A percentile compares a stretch with the other conserved stretches of the same genome.
These are phyloP conservation scores for Hypoxylon crocopeplum DNA, from an alignment of 495 filamentous ascomycete genomes.

Conservation along the genomic window DNA sequence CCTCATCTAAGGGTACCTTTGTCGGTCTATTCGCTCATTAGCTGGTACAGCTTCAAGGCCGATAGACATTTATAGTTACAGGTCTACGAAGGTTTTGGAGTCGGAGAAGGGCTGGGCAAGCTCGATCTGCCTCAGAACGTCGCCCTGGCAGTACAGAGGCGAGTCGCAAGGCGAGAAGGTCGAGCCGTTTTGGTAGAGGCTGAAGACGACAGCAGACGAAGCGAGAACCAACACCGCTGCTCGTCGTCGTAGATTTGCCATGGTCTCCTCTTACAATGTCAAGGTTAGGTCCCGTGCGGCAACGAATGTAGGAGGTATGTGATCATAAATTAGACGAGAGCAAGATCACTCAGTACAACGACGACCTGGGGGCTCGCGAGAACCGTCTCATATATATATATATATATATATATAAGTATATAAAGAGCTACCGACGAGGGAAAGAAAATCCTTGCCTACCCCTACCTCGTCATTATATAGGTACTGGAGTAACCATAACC, in stretches of 20 bases:
- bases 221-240: conserved; percentile 36
- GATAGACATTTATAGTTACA: conserved; percentile 44
- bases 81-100: conserved; percentile 61
- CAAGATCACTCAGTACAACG: not conserved
- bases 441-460: not conserved
- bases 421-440: too few species aligned
- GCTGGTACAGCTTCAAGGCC: not conserved
- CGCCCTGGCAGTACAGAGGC: conserved; percentile 57
- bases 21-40: conserved; percentile 49
- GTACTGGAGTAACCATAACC: not conserved
- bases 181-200: conserved; percentile 55
- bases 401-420: too few species aligned
- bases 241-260: conserved; percentile 18
- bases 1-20: conserved; percentile 50
- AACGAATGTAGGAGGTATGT: not conserved
- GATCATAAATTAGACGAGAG: not conserved
- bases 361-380: too few species aligned
- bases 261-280: conserved; percentile 12
- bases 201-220: conserved; percentile 30
- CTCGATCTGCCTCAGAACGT: conserved; percentile 55
- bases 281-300: not conserved
- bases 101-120: conserved; percentile 56
- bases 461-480: conserved; percentile 1
- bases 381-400: too few species aligned
- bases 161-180: conserved; percentile 56